Evolutionary conservation across 2,329 filamentous ascomycete species (phyloP), one percentile per base, ranked within the genome.

Genomic region (Cladosporium velox): DNA sequence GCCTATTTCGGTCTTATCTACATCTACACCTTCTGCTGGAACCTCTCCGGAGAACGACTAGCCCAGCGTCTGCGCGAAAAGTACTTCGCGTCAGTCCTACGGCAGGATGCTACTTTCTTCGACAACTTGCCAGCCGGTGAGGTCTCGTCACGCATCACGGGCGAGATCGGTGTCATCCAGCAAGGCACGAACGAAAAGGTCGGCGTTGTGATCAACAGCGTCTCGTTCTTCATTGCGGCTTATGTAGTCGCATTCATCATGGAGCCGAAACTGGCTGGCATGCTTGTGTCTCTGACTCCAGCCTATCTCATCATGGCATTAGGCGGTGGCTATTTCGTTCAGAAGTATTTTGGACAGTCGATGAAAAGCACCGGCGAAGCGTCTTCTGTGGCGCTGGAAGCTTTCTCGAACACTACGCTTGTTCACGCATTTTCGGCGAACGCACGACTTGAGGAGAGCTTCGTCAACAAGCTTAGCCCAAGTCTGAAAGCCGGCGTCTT

Each of bases 1-100:
- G 88, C 83, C 32, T 84, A 86, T 67, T 88, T 91, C 70, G 80
- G 82, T 44, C 79, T 86, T 67, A 89, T 91, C 69, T 92, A 91
- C 75, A 77, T 82, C 64, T 86, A 91, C 72, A 82, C 88, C 30
- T 79, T 85, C 7, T 88, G 84, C 70, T 91, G 88, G 88, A 87
- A 82, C 68, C 79, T 90, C 69, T 83, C 85, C 66, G 88, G 87
- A 65, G 87, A 88, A 67, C 85, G 88, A 3, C 80, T 91, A 8
- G 86, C 87, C 57, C 86, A 87, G 68, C 82, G 88, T 34, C 78
- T 91, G 55, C 84, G 88, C 54, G 85, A 88, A 69, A 80, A 78
- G 41, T 90, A 90, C 70, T 81, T 90, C 44, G 78, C 81, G 35
- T 83, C 82, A 21, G 76, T 90, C 18, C 79, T 90, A 11, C 79